Evolutionary conservation across 768 basidiomycete species (phyloP), one percentile per base, ranked within the genome.

Genomic region (Floccularia luteovirens): DNA sequence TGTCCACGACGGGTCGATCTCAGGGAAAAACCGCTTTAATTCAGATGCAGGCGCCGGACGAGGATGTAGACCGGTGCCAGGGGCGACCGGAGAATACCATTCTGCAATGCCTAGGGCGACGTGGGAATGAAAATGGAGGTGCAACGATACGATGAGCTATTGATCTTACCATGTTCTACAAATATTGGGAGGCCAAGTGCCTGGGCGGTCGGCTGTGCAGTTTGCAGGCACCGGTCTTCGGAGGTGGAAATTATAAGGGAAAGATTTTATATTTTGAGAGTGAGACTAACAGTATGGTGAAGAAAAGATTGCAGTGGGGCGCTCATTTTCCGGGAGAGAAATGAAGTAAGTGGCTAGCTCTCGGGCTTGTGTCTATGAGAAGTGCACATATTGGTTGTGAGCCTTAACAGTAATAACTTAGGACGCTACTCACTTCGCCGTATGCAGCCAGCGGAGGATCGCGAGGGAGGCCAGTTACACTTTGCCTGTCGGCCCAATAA

Each of bases 171-270:
- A 48, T 90, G 88, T 50, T 92, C 90, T 11, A 84, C 73, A 46
- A 74, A 82, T 38, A 91, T 73, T 1, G 89, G 86, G 3, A 90
- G 45, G 11, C 66, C 62, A 14, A 91, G 66, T 0, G 75, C 72
- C 27, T 63, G 55, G 12, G 90, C 74, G 2, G 70, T 61, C 2
- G 90, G 88, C 23, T 70, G 64, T 1, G 81, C 62, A 0, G 90
- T 92, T 55, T 92, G 89, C 17, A 91, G 64, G 56, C 90, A 91
- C n/a, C 90, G 83, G 61, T 91, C 87, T 90, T 48, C 24, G 24
- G 19, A 32, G n/a, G n/a, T n/a, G n/a, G n/a, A n/a, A n/a, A n/a
- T n/a, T n/a, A n/a, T n/a, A n/a, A n/a, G n/a, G n/a, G n/a, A n/a
- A 38, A 31, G 17, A 27, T 12, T 16, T 3, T 31, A 27, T 5